Base-by-base conservation (phyloP, 345 rosid species). In the Odontarrhena argentea region DNA sequence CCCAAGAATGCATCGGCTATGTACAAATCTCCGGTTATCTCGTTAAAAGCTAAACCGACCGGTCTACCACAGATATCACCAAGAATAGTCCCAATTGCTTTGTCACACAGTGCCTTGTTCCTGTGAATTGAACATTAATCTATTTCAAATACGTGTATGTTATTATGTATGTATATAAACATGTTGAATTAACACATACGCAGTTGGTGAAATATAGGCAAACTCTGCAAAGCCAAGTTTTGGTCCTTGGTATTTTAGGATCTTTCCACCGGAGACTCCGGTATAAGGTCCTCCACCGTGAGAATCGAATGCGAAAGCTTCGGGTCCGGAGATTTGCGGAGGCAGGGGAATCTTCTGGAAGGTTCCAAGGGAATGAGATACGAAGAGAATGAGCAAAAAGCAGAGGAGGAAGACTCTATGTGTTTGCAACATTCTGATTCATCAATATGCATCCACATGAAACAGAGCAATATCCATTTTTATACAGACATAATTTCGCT, bases 1-100 rank as follows among this genome's bases (percentile, higher is more conserved):
- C 86, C 84, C 60, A 61, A 66, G 56, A 57, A 80, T 25, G 84
- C 84, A 70, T 83, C 84, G 28, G 81, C 76, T 32, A 78, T 65
- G 60, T 70, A 80, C 7, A 83, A 43, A 68, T 78, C 59, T 24
- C 76, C 79, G 40, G 63, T 75, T 9, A 9, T 24, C 52, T 32
- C 38, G 36, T 67, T 25, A 54, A 82, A 75, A 13, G 65, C 51
- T 53, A 80, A 45, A 32, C 86, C 86, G 26, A 80, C 63, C 6
- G 86, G 82, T 55, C 82, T 67, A 9, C 81, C 86, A 42, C 79
- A 82, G 8, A 67, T 42, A 30, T 24, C 45, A 45, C 74, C 60
- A 71, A 73, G 73, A 78, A 36, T 45, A 4, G 34, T 15, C 36
- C 68, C 68, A 63, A 28, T 7, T 5, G 65, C 79, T 68, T 62